These are phyloP conservation scores for Smallanthus sonchifolius DNA, from an alignment of 129 eudicot species.

Conservation along the genomic window DNA sequence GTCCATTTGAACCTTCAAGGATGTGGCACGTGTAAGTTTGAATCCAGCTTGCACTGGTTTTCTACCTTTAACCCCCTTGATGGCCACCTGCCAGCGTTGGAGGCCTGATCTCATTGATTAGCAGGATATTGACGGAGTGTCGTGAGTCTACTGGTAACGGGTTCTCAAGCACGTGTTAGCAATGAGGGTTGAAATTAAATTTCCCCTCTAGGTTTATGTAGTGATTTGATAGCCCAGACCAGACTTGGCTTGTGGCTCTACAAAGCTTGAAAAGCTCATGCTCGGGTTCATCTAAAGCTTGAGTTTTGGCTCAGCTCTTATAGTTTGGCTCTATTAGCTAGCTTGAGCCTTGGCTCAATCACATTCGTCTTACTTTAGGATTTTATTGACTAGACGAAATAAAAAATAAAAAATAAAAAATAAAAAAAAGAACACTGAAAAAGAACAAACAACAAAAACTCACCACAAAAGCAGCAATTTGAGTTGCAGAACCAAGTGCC, in stretches of 20 bases:
- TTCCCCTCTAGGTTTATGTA: background rate
- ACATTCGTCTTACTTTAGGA: background rate
- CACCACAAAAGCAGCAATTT: slow-evolving; percentile 88
- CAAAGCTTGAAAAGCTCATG: slow-evolving; percentile 4
- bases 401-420: too few species aligned
- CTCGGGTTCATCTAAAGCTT: background rate
- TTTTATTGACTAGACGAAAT: background rate
- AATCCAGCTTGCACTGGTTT: too few species aligned
- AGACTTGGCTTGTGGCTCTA: background rate
- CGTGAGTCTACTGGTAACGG: too few species aligned
- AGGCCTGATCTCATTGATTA: background rate
- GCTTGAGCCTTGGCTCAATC: background rate
- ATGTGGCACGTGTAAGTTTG: too few species aligned
- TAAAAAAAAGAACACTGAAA: background rate
- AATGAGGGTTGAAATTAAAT: background rate
- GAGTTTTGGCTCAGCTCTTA: background rate
- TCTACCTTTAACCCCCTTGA: background rate
- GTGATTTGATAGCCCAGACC: background rate
- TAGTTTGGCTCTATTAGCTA: background rate
- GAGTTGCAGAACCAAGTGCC: slow-evolving; percentile 96
- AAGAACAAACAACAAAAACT: slow-evolving; percentile 11
- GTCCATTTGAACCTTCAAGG: background rate
- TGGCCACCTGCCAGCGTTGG: background rate
- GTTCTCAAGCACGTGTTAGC: background rate
- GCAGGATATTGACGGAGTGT: background rate